These are phyloP conservation scores for Aleurites moluccanus DNA, from an alignment of 441 rosid species.

Conservation along the genomic window DNA sequence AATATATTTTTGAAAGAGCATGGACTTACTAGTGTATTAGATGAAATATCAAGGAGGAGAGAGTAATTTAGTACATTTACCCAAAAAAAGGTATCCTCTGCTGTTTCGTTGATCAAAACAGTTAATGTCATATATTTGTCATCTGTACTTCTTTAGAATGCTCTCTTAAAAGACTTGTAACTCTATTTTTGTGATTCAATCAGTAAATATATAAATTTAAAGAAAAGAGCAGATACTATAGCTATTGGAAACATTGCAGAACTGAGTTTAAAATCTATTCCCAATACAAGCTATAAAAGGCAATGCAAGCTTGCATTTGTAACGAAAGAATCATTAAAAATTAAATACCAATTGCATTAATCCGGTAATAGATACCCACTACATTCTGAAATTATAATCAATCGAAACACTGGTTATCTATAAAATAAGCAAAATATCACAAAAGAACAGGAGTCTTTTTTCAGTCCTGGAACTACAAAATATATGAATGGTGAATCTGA, in stretches of 20 bases:
- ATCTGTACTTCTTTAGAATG: background rate
- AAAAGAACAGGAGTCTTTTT: background rate
- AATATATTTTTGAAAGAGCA: too few species aligned
- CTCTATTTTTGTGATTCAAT: background rate
- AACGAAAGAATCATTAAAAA: conserved; percentile 1
- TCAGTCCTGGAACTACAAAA: conserved; percentile 8
- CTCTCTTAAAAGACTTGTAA: background rate
- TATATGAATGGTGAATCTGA: conserved; percentile 18
- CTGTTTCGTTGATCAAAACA: background rate
- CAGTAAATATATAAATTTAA: background rate
- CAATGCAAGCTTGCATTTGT: background rate
- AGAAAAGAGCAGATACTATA: background rate
- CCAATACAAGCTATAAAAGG: conserved; percentile 9
- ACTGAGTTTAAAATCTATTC: conserved; percentile 6
- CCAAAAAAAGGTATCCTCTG: background rate
- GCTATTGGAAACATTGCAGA: background rate
- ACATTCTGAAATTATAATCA: background rate
- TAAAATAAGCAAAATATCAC: background rate
- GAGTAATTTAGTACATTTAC: too few species aligned
- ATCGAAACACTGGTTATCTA: conserved; percentile 2
- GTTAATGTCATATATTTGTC: background rate
- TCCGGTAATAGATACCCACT: background rate
- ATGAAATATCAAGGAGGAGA: too few species aligned
- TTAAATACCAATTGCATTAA: background rate
- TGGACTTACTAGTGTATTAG: too few species aligned